Evolutionary conservation across 129 eudicot species (phyloP), one percentile per base, ranked within the genome.

Genomic region (Calendula officinalis): DNA sequence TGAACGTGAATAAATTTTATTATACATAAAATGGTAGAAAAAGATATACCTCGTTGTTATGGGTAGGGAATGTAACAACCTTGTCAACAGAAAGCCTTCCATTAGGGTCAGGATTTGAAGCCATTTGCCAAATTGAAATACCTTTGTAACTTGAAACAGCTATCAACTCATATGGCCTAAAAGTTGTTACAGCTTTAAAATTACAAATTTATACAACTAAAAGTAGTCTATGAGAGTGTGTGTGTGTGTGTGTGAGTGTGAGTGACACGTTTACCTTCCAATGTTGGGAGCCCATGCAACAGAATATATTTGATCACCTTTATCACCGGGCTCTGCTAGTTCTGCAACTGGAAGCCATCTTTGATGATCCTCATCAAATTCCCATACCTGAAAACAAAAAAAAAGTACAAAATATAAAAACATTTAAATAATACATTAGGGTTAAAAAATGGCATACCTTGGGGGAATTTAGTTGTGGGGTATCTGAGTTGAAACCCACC

Each of bases 311-410:
- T 51, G 88, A 77, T 86, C 94, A 63, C 70, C 78, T 66, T 72
- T 75, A 64, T 94, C 92, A 60, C 66, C 94, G 6, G 81, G 72
- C 53, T 76, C 79, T 75, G 96, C 84, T 72, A 94, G 71, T 75
- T 88, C 99, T 13, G 99, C 99, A 77, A 94, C 99, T 51, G 99
- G 95, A 89, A 89, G 94, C 99, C 99, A 94, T 80, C 99, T 86
- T 68, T 94, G 97, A 84, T 94, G 99, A 72, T 89, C 92, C 74
- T 73, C 81, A 64, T 94, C 99, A 80, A 88, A 94, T 71, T 94
- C 99, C 99, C 99, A 94, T 37, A 89, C 92, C 99, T 94, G 76
- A 52, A 8, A 69, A 56, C 8, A 57, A 33, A 46, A 22, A 22
- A 22, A 0, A 22, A 22, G 2, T 22, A 22, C n/a, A n/a, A n/a